These are phyloP conservation scores for Rhizoclosmatium globosum DNA, from an alignment of 192 early-diverging fungal genomes.

Conservation along the genomic window DNA sequence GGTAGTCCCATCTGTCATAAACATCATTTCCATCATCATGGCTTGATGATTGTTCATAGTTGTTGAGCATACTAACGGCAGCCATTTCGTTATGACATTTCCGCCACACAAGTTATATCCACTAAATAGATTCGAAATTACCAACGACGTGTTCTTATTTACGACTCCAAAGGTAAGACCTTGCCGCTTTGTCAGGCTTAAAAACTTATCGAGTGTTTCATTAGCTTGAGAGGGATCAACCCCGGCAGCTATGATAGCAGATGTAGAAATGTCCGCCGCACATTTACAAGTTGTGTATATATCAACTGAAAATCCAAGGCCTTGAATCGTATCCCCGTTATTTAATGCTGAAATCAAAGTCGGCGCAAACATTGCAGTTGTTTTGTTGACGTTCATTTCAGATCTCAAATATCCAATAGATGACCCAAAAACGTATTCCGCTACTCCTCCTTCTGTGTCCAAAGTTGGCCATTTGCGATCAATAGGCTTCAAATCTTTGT, in stretches of 20 bases:
- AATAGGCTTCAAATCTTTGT: background rate
- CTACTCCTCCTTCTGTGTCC: conserved; percentile 18
- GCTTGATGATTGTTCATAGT: conserved; percentile 18
- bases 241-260: background rate
- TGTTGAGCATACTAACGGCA: conserved; percentile 27
- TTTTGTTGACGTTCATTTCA: conserved; percentile 2
- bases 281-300: conserved; percentile 30
- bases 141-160: background rate
- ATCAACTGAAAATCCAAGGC: conserved; percentile 14
- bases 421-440: conserved; percentile 5
- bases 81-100: background rate
- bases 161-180: background rate
- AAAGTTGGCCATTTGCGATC: conserved; percentile 23
- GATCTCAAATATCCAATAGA: conserved; percentile 17
- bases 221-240: conserved; percentile 8
- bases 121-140: conserved; percentile 11
- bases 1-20: conserved; percentile 36
- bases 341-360: conserved; percentile 1
- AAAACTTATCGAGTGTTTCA: background rate
- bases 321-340: conserved; percentile 13
- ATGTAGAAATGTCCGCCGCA: background rate
- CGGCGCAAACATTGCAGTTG: conserved; percentile 19
- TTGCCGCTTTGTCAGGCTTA: background rate
- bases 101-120: conserved; percentile 17
- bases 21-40: conserved; percentile 5